A percentile compares a stretch with the other conserved stretches of the same genome.
These are phyloP conservation scores for Hypomontagnella submonticulosa DNA, from an alignment of 495 filamentous ascomycete genomes.

Conservation along the genomic window DNA sequence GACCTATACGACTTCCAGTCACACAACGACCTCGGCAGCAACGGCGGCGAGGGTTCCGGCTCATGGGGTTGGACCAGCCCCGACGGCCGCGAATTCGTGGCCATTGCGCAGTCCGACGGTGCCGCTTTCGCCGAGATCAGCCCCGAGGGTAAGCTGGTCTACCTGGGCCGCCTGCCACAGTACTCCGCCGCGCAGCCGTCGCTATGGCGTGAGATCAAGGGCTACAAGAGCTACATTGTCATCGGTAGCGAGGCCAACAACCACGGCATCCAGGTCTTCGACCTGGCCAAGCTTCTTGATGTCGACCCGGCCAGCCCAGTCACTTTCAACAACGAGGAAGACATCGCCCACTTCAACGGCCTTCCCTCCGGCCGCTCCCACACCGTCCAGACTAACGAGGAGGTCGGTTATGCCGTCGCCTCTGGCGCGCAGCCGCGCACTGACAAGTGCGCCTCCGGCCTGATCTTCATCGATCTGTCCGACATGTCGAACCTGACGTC, in stretches of 20 bases:
- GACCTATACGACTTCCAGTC: conserved; percentile 66
- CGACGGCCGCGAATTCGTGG: conserved; percentile 68
- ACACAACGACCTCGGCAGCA: conserved; percentile 62
- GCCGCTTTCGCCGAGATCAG: conserved; percentile 67
- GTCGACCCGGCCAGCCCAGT: conserved; percentile 45
- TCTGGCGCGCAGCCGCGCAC: conserved; percentile 61
- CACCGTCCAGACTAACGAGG: conserved; percentile 65
- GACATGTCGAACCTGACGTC: conserved; percentile 61
- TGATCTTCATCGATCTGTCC: conserved; percentile 66
- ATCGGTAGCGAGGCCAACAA: conserved; percentile 62
- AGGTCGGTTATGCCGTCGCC: conserved; percentile 62
- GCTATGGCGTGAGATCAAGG: conserved; percentile 61
- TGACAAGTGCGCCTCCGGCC: conserved; percentile 58
- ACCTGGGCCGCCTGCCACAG: conserved; percentile 66
- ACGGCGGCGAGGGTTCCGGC: conserved; percentile 52
- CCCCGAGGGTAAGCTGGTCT: conserved; percentile 60
- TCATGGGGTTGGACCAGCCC: conserved; percentile 67
- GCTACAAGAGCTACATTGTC: conserved; percentile 56
- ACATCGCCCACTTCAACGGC: conserved; percentile 53
- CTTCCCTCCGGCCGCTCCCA: conserved; percentile 62
- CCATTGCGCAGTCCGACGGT: conserved; percentile 67
- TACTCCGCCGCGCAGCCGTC: conserved; percentile 49
- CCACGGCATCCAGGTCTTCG: conserved; percentile 65
- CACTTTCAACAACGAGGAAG: conserved; percentile 49
- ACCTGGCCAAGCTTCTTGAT: conserved; percentile 57